Evolutionary conservation across 2,329 filamentous ascomycete species (phyloP).

Genomic region (Cucurbitaria berberidis): DNA sequence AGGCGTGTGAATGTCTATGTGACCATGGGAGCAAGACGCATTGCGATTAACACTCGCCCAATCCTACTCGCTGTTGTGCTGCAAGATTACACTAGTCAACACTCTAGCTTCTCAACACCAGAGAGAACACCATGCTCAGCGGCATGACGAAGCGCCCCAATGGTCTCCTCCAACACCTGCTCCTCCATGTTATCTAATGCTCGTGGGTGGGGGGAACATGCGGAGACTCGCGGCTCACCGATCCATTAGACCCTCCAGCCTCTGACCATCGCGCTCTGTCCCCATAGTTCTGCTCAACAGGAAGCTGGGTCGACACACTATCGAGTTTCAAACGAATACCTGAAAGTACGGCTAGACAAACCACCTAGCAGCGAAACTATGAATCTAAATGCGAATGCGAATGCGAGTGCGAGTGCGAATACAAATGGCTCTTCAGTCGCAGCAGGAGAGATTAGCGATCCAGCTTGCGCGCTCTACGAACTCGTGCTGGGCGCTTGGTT

Average conservation of each 20-base stretch:
- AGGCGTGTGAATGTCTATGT: too few relatives aligned
- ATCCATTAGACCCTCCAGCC: not conserved
- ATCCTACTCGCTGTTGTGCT: conserved; percentile 16
- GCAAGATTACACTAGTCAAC: conserved; percentile 24
- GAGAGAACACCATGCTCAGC: conserved; percentile 15
- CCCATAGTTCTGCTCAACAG: not conserved
- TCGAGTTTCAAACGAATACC: too few relatives aligned
- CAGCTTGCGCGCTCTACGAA: too few relatives aligned
- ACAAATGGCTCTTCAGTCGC: too few relatives aligned
- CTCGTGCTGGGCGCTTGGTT: too few relatives aligned
- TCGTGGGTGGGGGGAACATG: conserved; percentile 18
- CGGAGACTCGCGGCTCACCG: conserved; percentile 8
- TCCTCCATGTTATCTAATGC: conserved; percentile 15
- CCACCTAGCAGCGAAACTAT: too few relatives aligned
- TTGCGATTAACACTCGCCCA: not conserved
- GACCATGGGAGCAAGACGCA: too few relatives aligned
- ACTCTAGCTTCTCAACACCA: conserved; percentile 38
- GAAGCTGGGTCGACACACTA: too few relatives aligned
- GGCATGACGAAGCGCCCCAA: conserved; percentile 18
- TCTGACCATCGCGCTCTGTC: not conserved
- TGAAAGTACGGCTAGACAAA: too few relatives aligned
- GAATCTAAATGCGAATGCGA: too few relatives aligned
- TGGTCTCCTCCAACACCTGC: conserved; percentile 15
- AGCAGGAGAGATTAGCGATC: too few relatives aligned
- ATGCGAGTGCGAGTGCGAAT: too few relatives aligned